Conservation (phyloP, 306 rosid genomes). For the Albizia julibrissin region DNA sequence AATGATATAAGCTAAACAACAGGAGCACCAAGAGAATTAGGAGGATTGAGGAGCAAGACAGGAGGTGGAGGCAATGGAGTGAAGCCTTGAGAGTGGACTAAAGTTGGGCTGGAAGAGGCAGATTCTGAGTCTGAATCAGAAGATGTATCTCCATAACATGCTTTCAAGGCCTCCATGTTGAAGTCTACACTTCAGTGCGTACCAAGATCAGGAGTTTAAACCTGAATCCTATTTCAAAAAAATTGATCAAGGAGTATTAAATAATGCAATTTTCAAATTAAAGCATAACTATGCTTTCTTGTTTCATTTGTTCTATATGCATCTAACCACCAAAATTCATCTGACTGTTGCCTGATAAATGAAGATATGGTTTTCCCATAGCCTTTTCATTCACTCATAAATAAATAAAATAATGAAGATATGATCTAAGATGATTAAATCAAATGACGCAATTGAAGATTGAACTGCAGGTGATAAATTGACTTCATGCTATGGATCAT, state of each 20-base stretch:
- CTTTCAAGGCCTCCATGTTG: constrained; percentile 71
- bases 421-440: not conserved
- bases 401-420: not conserved
- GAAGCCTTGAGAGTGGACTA: constrained; percentile 3
- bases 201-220: constrained; percentile 1
- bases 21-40: constrained; percentile 51
- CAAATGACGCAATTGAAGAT: not conserved
- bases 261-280: not conserved
- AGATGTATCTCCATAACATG: constrained; percentile 67
- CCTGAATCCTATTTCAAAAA: constrained; percentile 19
- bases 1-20: constrained; percentile 2
- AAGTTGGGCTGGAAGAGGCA: constrained; percentile 31
- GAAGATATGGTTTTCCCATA: not conserved
- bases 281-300: not conserved
- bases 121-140: constrained; percentile 69
- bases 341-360: not conserved
- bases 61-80: constrained; percentile 72
- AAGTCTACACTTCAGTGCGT: too few species aligned
- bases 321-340: not conserved
- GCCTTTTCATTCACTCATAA: not conserved
- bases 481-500: not conserved
- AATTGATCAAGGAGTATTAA: constrained; percentile 2
- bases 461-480: not conserved
- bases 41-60: constrained; percentile 56
- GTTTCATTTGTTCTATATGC: constrained; percentile 3